Evolutionary conservation across 2,329 filamentous ascomycete species (phyloP).

Genomic region (Allantophomopsis cytisporea): DNA sequence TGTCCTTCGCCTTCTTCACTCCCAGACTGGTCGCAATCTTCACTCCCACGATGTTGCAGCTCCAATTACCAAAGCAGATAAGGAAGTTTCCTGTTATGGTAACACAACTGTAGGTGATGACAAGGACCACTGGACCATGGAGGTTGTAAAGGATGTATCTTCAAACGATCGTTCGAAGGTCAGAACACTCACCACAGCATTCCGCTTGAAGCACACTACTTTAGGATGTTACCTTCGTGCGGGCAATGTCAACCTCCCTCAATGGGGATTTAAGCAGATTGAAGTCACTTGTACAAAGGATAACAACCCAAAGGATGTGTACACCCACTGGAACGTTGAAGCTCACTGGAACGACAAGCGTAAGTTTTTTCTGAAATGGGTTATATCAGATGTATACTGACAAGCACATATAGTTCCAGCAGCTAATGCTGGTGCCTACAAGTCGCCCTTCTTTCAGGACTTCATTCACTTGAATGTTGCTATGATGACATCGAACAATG

Average conservation of each 20-base stretch:
- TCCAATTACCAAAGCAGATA: slow-evolving; percentile 76
- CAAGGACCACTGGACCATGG: slow-evolving; percentile 94
- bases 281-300: slow-evolving; percentile 91
- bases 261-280: slow-evolving; percentile 99
- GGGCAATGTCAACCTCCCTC: slow-evolving; percentile 89
- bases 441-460: slow-evolving; percentile 93
- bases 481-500: slow-evolving; percentile 99
- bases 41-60: slow-evolving; percentile 88
- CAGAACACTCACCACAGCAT: slow-evolving; percentile 83
- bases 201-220: slow-evolving; percentile 71
- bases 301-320: slow-evolving; percentile 84
- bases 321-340: slow-evolving; percentile 99
- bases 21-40: slow-evolving; percentile 90
- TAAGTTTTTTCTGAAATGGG: slow-evolving; percentile 33
- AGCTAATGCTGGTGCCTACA: slow-evolving; percentile 82
- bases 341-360: slow-evolving; percentile 86
- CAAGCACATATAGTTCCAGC: slow-evolving; percentile 54
- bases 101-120: slow-evolving; percentile 92
- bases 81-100: slow-evolving; percentile 91
- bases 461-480: slow-evolving; percentile 97
- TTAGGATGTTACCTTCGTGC: slow-evolving; percentile 90
- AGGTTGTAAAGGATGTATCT: slow-evolving; percentile 81
- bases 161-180: slow-evolving; percentile 65
- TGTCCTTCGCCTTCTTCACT: slow-evolving; percentile 77
- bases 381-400: slow-evolving; percentile 8